Evolutionary conservation across 768 basidiomycete genomes (phyloP).

Genomic region (Lactifluus rugatus): DNA sequence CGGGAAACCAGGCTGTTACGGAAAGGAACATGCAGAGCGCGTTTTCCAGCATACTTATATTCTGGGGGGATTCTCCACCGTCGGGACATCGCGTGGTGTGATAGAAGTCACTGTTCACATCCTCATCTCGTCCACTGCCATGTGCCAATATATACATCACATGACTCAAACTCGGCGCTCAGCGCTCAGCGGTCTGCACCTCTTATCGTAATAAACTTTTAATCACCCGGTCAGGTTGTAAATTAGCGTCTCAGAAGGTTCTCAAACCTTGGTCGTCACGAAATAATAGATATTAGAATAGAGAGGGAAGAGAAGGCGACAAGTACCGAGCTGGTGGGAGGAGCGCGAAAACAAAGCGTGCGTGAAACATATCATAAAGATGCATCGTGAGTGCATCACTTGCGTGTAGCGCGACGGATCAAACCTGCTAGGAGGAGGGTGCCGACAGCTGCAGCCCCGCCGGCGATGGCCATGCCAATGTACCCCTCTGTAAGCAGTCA

Average conservation of each 20-base stretch:
- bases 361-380: not conserved
- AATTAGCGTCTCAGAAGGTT: not conserved
- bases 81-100: not conserved
- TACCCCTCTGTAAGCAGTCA: conserved; percentile 70
- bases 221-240: too few species aligned
- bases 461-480: conserved; percentile 93
- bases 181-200: too few species aligned
- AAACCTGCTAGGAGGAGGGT: conserved; percentile 63
- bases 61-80: not conserved
- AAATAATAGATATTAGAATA: conserved; percentile 4
- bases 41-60: conserved; percentile 5
- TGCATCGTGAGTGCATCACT: conserved; percentile 20
- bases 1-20: not conserved
- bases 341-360: not conserved
- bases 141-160: too few species aligned
- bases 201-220: too few species aligned
- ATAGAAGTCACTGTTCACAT: not conserved
- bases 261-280: not conserved
- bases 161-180: not conserved
- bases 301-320: not conserved
- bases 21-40: conserved; percentile 2
- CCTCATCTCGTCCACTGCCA: too few species aligned
- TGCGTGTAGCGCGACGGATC: conserved; percentile 72
- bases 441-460: conserved; percentile 81
- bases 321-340: conserved; percentile 6